Conservation (phyloP, 2,329 filamentous ascomycete genomes). For the Alternaria rosae region DNA sequence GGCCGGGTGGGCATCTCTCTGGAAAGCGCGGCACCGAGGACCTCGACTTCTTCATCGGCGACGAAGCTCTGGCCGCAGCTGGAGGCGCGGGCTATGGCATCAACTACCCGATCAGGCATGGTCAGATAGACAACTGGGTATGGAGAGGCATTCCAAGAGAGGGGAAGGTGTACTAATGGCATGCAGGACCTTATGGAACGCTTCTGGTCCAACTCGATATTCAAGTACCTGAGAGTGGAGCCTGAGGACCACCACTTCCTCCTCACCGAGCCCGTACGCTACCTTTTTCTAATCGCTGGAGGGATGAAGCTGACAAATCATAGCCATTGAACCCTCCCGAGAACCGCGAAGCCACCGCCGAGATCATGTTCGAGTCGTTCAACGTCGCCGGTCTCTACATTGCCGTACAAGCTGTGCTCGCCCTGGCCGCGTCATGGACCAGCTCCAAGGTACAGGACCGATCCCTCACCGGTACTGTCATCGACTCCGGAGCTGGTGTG, state of each 20-base stretch:
- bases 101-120: conserved; percentile 97
- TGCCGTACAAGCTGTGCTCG: conserved; percentile 95
- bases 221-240: conserved; percentile 98
- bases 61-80: conserved; percentile 87
- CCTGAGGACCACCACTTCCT: conserved; percentile 99
- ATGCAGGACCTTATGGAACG: conserved; percentile 95
- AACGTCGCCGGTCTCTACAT: conserved; percentile 99
- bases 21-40: conserved; percentile 96
- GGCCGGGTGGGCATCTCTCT: conserved; percentile 80
- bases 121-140: conserved; percentile 99
- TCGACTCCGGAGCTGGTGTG: conserved; percentile 98
- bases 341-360: conserved; percentile 98
- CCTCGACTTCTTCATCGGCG: conserved; percentile 97
- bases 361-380: conserved; percentile 99
- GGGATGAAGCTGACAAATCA: conserved; percentile 16
- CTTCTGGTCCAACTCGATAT: conserved; percentile 99
- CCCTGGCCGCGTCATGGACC: conserved; percentile 96
- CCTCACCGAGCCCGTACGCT: conserved; percentile 88
- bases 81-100: conserved; percentile 91
- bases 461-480: conserved; percentile 95
- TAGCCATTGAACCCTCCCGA: conserved; percentile 97
- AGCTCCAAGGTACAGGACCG: conserved; percentile 97
- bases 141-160: conserved; percentile 28
- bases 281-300: neutral
- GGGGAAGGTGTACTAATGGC: conserved; percentile 18